phyloP scores from a whole-genome alignment of 306 rosid genomes.

The Sicyos edulis region DNA sequence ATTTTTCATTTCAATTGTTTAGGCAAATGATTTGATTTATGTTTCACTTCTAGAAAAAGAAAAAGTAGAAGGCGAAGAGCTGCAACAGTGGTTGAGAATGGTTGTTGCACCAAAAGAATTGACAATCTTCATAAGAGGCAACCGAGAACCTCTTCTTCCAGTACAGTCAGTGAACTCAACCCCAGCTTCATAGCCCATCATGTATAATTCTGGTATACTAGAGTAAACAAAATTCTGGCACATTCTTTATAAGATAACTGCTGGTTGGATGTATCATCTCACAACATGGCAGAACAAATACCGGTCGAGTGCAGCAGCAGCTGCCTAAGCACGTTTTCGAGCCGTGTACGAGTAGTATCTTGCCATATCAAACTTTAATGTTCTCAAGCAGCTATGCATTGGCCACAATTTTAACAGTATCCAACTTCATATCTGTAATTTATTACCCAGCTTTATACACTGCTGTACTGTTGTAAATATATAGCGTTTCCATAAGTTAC shows the following conservation, averaged over 20 bases:
- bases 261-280: conserved; percentile 31
- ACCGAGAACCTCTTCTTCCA: conserved; percentile 56
- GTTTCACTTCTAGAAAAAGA: conserved; percentile 59
- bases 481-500: conserved; percentile 15
- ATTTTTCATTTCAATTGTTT: conserved; percentile 17
- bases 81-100: conserved; percentile 71
- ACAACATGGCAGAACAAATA: conserved; percentile 27
- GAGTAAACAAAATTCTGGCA: conserved; percentile 39
- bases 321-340: conserved; percentile 12
- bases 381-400: conserved; percentile 44
- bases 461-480: conserved; percentile 23
- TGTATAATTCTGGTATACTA: conserved; percentile 35
- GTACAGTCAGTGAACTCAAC: conserved; percentile 38
- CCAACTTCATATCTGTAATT: conserved; percentile 47
- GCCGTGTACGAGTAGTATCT: conserved; percentile 28
- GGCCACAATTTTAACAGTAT: conserved; percentile 32
- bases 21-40: conserved; percentile 25
- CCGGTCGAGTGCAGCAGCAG: conserved; percentile 20
- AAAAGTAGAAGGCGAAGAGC: conserved; percentile 89
- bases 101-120: conserved; percentile 87
- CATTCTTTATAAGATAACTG: conserved; percentile 29
- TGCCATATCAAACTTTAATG: conserved; percentile 19
- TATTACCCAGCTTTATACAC: conserved; percentile 29
- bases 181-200: conserved; percentile 20
- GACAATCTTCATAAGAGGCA: conserved; percentile 48